Conservation (phyloP, 345 rosid genomes). For the Limnanthes douglasii region DNA sequence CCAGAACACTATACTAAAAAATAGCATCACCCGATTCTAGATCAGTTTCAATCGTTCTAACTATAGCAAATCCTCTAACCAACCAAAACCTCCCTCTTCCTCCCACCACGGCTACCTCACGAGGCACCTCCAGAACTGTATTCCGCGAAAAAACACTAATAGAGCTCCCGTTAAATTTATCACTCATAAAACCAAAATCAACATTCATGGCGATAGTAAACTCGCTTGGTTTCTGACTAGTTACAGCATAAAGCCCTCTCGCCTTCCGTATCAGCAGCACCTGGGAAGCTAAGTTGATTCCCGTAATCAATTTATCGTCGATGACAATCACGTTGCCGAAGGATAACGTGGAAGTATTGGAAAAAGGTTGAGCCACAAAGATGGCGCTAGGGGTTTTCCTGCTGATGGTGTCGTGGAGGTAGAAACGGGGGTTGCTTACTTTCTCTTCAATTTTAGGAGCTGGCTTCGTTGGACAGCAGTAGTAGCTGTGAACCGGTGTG, state of each 20-base stretch:
- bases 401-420: no score
- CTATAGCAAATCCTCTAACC: slow-evolving; percentile 24
- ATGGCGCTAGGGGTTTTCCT: no score
- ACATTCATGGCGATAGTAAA: slow-evolving; percentile 5
- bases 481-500: no score
- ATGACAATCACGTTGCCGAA: slow-evolving; percentile 19
- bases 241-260: slow-evolving; percentile 23
- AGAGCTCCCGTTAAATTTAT: slow-evolving; percentile 34
- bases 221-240: slow-evolving; percentile 10
- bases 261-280: slow-evolving; percentile 29
- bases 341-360: slow-evolving; percentile 3
- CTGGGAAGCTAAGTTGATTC: slow-evolving; percentile 18
- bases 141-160: slow-evolving; percentile 28
- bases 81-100: slow-evolving; percentile 32
- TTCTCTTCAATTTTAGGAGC: no score
- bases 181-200: slow-evolving; percentile 25
- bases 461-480: no score
- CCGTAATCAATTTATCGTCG: slow-evolving; percentile 28
- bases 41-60: slow-evolving; percentile 14
- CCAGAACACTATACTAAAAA: slow-evolving; percentile 20
- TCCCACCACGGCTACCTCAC: slow-evolving; percentile 37
- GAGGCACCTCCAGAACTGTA: slow-evolving; percentile 13
- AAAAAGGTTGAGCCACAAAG: no score
- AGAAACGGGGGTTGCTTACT: no score
- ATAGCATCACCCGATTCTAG: slow-evolving; percentile 17